These are phyloP conservation scores for Epichloe sylvatica DNA, from an alignment of 2,329 filamentous ascomycete species.

Conservation along the genomic window DNA sequence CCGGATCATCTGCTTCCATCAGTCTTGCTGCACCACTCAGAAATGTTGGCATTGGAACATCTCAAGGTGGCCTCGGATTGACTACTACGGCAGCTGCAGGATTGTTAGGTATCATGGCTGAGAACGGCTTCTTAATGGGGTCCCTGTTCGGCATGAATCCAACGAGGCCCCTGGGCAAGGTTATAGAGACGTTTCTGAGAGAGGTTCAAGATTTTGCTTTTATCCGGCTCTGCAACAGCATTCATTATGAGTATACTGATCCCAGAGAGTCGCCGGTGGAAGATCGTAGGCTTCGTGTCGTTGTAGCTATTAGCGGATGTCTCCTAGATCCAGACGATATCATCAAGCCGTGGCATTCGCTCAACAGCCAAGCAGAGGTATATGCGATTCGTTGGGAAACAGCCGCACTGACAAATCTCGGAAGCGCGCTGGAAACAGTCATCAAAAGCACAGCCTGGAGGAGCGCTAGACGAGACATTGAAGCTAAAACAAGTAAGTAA, in stretches of 20 bases:
- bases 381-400: slow-evolving; percentile 79
- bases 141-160: slow-evolving; percentile 87
- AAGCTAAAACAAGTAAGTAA: slow-evolving; percentile 31
- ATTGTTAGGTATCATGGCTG: slow-evolving; percentile 65
- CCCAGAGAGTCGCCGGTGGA: slow-evolving; percentile 37
- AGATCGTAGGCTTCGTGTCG: slow-evolving; percentile 61
- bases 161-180: slow-evolving; percentile 65
- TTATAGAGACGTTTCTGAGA: slow-evolving; percentile 75
- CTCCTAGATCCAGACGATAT: slow-evolving; percentile 58
- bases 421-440: slow-evolving; percentile 61
- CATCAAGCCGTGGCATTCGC: slow-evolving; percentile 56
- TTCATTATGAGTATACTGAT: slow-evolving; percentile 28
- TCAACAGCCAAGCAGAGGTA: slow-evolving; percentile 60
- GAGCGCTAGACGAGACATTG: slow-evolving; percentile 43
- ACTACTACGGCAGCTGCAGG: slow-evolving; percentile 60
- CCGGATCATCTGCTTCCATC: slow-evolving; percentile 34
- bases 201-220: slow-evolving; percentile 86
- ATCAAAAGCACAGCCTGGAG: slow-evolving; percentile 72
- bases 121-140: slow-evolving; percentile 67
- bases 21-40: slow-evolving; percentile 66
- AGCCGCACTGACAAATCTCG: slow-evolving; percentile 62
- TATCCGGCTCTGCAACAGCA: slow-evolving; percentile 50
- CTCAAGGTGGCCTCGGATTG: slow-evolving; percentile 65
- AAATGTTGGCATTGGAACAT: slow-evolving; percentile 62
- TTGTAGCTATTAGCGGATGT: slow-evolving; percentile 74